Conservation (phyloP, 2,329 filamentous ascomycete species). For the Fusarium continuum region DNA sequence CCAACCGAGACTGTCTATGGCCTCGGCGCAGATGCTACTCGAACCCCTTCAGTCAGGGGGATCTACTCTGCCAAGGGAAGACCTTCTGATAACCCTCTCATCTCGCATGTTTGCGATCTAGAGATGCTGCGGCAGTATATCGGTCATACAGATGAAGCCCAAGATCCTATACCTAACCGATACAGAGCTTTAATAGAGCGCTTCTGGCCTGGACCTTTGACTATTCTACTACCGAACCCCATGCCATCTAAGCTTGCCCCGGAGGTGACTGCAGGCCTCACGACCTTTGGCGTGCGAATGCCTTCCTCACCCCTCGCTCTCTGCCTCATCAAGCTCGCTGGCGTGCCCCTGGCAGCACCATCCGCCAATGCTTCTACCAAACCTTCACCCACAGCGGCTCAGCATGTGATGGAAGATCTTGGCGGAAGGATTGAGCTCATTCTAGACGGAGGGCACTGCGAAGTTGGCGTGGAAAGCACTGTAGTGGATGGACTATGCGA, state of each 20-base stretch:
- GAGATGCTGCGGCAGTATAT: constrained; percentile 76
- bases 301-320: constrained; percentile 86
- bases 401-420: constrained; percentile 88
- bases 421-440: constrained; percentile 84
- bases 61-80: constrained; percentile 92
- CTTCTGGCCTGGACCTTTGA: constrained; percentile 96
- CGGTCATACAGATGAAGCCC: constrained; percentile 25
- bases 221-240: constrained; percentile 85
- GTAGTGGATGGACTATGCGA: constrained; percentile 89
- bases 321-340: constrained; percentile 82
- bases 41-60: constrained; percentile 82
- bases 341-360: constrained; percentile 84
- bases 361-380: constrained; percentile 95
- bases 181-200: constrained; percentile 80
- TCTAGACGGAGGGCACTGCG: constrained; percentile 85
- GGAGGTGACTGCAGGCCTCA: constrained; percentile 88
- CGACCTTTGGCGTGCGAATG: constrained; percentile 90
- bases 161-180: constrained; percentile 70
- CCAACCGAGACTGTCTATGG: constrained; percentile 98
- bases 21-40: constrained; percentile 93
- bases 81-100: constrained; percentile 93
- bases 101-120: constrained; percentile 88
- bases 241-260: constrained; percentile 75
- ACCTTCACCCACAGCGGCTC: constrained; percentile 88
- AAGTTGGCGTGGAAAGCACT: constrained; percentile 94